Percentiles rank a stretch among this genome's conserved stretches.
phyloP scores from a whole-genome alignment of 768 basidiomycete species.

The Mycena floridula region DNA sequence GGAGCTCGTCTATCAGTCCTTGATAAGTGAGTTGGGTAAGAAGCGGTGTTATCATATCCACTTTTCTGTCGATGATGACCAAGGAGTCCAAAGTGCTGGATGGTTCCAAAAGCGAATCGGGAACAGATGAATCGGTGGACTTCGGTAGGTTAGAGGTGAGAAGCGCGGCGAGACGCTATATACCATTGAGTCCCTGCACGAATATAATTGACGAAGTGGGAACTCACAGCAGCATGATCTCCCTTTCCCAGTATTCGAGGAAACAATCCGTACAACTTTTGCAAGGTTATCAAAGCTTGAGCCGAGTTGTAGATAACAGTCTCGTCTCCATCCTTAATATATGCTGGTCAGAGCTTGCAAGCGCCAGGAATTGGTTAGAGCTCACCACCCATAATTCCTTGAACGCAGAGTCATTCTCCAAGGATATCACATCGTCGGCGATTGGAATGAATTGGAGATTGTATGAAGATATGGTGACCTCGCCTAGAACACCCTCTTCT shows the following conservation, averaged over 20 bases:
- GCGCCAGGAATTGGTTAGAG: conserved; percentile 8
- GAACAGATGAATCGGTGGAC: conserved; percentile 23
- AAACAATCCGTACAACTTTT: conserved; percentile 81
- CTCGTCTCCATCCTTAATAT: conserved; percentile 84
- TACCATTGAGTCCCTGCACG: background rate
- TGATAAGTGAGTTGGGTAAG: conserved; percentile 96
- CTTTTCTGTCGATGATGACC: conserved; percentile 83
- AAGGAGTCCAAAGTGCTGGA: conserved; percentile 75
- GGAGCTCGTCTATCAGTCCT: conserved; percentile 88
- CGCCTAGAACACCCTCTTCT: conserved; percentile 97
- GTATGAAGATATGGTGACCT: conserved; percentile 80
- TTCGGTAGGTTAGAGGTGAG: conserved; percentile 55
- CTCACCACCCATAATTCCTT: conserved; percentile 89
- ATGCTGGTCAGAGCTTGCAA: conserved; percentile 4
- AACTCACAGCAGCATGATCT: conserved; percentile 68
- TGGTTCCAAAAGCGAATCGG: conserved; percentile 35
- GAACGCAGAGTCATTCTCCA: conserved; percentile 83
- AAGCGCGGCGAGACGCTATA: conserved; percentile 70
- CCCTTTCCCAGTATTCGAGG: conserved; percentile 94
- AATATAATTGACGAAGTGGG: background rate
- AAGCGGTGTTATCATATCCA: conserved; percentile 94
- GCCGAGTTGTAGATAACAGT: conserved; percentile 85
- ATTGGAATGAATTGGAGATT: conserved; percentile 92
- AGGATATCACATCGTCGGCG: conserved; percentile 86
- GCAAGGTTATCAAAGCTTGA: conserved; percentile 76